Evolutionary conservation across 2,329 filamentous ascomycete species (phyloP), one percentile per base, ranked within the genome.

Genomic region (Talaromyces rugulosus): DNA sequence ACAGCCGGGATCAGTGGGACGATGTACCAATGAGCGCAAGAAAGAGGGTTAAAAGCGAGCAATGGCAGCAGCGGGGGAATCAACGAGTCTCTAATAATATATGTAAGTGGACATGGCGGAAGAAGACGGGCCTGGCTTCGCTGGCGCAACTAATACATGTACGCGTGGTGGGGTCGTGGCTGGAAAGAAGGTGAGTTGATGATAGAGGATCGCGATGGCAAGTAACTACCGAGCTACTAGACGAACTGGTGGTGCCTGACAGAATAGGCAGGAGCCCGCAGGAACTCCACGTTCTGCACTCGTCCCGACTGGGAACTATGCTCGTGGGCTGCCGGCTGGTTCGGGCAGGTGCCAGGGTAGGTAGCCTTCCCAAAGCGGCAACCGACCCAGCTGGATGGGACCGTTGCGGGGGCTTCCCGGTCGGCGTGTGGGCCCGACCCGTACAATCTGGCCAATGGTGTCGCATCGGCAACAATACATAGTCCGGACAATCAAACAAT

Each of bases 341-440:
- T 18, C 14, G 34, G 14, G 36, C n/a, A 60, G 57, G 62, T 63
- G 65, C 64, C 66, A 58, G 30, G 11, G 58, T 67, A 69, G 69
- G 68, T 69, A 63, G 23, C 60, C 61, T 72, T 66, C 70, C 67
- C 58, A 54, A 65, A 61, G 51, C 31, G 67, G 70, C 58, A 72
- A 62, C 66, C 28, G 27, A 58, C 50, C 50, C 50, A 53, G 28
- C 27, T 4, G 50, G 28, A 53, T n/a, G 50, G 50, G 30, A n/a
- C 50, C 14, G 16, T n/a, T 53, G 50, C 12, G 50, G 50, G 30
- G 30, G 14, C 30, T 11, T 23, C 33, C 23, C 36, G 11, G 3
- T 27, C 31, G 18, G 14, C 2, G 11, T 9, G n/a, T 47, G 36
- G 36, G 16, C 5, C 36, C 5, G 18, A 5, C 44, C 44, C 44